phyloP scores from a whole-genome alignment of 2,329 filamentous ascomycete species.

The Gliomastix tumulicola region DNA sequence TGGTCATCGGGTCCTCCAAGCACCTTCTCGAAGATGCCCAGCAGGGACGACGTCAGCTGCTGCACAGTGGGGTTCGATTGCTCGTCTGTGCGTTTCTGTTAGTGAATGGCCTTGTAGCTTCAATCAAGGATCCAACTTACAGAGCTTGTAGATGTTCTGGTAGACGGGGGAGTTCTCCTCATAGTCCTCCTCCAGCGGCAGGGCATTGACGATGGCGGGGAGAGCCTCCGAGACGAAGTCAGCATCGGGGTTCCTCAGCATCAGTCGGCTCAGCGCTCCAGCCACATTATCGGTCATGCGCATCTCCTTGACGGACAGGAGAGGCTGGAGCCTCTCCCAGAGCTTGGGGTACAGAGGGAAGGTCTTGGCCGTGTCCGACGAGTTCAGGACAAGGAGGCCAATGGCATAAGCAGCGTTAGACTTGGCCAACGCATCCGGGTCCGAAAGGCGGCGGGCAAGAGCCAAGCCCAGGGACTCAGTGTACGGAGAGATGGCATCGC shows the following conservation, averaged over 20 bases:
- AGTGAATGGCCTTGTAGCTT: slow-evolving; percentile 8
- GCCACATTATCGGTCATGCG: slow-evolving; percentile 89
- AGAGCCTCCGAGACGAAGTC: slow-evolving; percentile 78
- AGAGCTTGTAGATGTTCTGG: slow-evolving; percentile 82
- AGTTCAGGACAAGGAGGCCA: slow-evolving; percentile 78
- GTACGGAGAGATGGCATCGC: slow-evolving; percentile 70
- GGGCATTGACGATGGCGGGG: slow-evolving; percentile 67
- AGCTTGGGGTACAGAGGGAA: slow-evolving; percentile 74
- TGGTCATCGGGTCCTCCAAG: slow-evolving; percentile 67
- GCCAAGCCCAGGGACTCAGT: slow-evolving; percentile 72
- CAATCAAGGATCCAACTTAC: slow-evolving; percentile 39
- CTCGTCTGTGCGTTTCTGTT: slow-evolving; percentile 41
- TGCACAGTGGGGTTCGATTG: slow-evolving; percentile 62
- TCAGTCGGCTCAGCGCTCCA: slow-evolving; percentile 87
- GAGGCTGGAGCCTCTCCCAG: slow-evolving; percentile 77
- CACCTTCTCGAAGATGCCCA: slow-evolving; percentile 67
- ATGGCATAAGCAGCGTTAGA: slow-evolving; percentile 92
- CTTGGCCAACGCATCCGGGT: slow-evolving; percentile 87
- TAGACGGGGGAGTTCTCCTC: slow-evolving; percentile 96
- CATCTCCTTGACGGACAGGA: slow-evolving; percentile 70
- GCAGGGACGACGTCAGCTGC: slow-evolving; percentile 60
- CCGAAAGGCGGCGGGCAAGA: slow-evolving; percentile 77
- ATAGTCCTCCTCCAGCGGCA: slow-evolving; percentile 88
- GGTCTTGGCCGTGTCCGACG: slow-evolving; percentile 59
- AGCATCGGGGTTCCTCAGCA: slow-evolving; percentile 76